Evolutionary conservation across 352 stramenopile genomes (phyloP), one percentile per base, ranked within the genome.

Genomic region (Phytopythium mirpurense): DNA sequence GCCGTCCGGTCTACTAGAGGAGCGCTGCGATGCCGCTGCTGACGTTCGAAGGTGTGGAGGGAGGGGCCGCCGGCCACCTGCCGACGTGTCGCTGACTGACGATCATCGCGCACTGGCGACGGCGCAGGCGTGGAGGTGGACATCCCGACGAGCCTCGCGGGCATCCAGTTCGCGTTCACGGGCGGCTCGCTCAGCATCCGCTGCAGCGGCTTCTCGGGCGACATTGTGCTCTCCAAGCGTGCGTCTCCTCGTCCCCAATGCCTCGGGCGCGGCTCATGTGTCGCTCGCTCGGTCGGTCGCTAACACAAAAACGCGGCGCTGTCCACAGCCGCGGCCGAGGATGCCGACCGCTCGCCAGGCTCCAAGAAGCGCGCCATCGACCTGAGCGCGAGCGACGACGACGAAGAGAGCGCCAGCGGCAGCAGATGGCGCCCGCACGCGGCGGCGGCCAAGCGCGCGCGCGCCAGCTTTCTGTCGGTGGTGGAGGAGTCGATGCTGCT

Each of bases 31-130:
- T 92, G 81, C 72, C 81, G 40, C 62, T 90, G 44, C 55, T 92
- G 32, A 88, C 74, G 58, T 92, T 72, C 61, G 81, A 92, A 70
- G 81, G 74, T 75, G 50, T n/a, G n/a, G n/a, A n/a, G n/a, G n/a
- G n/a, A n/a, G n/a, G n/a, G n/a, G n/a, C n/a, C 48, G 68, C 53
- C 16, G 32, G 2, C 3, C 53, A 14, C 15, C 31, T 11, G 16
- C 11, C 31, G 50, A 16, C 14, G 3, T 46, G 8, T 21, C 21
- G 36, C 23, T 47, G 32, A 14, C 32, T 37, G 32, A 15, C 32
- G n/a, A n/a, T n/a, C n/a, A n/a, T n/a, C n/a, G n/a, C n/a, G n/a
- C n/a, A n/a, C n/a, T n/a, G n/a, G n/a, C n/a, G n/a, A n/a, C 10
- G 11, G 34, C 5, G 41, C 59, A 85, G 74, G 78, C 35, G 74